phyloP scores from a whole-genome alignment of 371 early-diverging fungal species.

The Saksenaea vasiformis region DNA sequence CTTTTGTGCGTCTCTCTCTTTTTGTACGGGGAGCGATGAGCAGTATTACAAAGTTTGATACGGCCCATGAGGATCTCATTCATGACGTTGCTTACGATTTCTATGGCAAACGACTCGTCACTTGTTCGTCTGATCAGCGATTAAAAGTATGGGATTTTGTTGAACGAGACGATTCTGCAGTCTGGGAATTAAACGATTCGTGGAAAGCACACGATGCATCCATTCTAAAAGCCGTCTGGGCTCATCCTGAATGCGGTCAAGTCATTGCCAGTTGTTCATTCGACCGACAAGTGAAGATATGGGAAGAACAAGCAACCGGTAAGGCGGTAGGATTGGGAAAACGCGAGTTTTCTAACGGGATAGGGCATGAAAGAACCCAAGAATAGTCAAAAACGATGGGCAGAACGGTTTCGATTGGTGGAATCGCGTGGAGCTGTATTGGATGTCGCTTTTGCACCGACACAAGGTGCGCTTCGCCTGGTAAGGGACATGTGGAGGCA shows the following conservation, averaged over 20 bases:
- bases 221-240: conserved; percentile 85
- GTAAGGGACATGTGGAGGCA: conserved; percentile 30
- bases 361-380: conserved; percentile 50
- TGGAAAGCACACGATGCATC: conserved; percentile 93
- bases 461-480: conserved; percentile 72
- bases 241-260: conserved; percentile 93
- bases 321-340: conserved; percentile 6
- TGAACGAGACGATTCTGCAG: conserved; percentile 57
- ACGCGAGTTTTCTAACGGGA: not conserved
- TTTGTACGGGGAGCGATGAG: conserved; percentile 22
- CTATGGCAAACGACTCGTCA: conserved; percentile 88
- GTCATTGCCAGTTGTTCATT: conserved; percentile 91
- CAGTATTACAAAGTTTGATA: conserved; percentile 59
- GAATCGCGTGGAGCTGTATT: conserved; percentile 80
- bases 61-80: conserved; percentile 91
- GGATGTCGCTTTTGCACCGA: conserved; percentile 90
- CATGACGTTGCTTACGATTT: conserved; percentile 91
- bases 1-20: not conserved
- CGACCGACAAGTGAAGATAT: conserved; percentile 88
- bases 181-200: conserved; percentile 83
- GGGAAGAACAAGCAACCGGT: conserved; percentile 87
- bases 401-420: conserved; percentile 63
- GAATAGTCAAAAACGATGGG: conserved; percentile 72
- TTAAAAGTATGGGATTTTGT: conserved; percentile 91
- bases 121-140: conserved; percentile 90